phyloP scores from a whole-genome alignment of 2,329 filamentous ascomycete species.

The Proliferodiscus dingleyae region DNA sequence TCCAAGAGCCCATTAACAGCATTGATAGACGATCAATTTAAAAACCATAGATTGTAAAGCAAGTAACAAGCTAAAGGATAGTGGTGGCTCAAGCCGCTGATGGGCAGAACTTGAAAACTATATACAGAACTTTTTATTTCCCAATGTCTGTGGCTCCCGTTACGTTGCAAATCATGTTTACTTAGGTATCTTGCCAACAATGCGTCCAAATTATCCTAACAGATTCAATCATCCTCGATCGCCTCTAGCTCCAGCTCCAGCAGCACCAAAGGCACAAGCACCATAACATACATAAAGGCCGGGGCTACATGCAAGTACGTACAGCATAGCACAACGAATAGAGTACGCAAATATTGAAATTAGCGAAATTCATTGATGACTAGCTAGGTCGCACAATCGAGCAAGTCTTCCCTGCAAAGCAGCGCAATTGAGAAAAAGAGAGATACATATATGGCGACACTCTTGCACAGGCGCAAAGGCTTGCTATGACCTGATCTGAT shows the following conservation, averaged over 20 bases:
- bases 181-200: background rate
- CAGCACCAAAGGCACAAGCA: background rate
- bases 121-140: background rate
- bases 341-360: background rate
- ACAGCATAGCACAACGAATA: constrained; percentile 1
- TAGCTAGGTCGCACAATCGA: constrained; percentile 3
- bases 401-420: constrained; percentile 2
- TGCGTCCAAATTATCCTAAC: background rate
- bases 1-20: no score
- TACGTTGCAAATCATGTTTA: background rate
- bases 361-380: constrained; percentile 3
- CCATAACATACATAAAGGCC: background rate
- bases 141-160: background rate
- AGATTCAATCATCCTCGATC: background rate
- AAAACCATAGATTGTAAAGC: no score
- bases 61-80: no score
- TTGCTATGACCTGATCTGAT: constrained; percentile 9
- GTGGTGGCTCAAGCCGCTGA: no score
- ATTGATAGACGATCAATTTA: no score
- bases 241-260: background rate
- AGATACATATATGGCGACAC: constrained; percentile 16
- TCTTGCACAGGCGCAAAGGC: constrained; percentile 22
- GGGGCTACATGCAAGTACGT: background rate
- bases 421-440: background rate
- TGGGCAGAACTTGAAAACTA: background rate